These are phyloP conservation scores for Rhodotorula sp. DNA, from an alignment of 1,284 basidiomycete genomes.

Conservation along the genomic window DNA sequence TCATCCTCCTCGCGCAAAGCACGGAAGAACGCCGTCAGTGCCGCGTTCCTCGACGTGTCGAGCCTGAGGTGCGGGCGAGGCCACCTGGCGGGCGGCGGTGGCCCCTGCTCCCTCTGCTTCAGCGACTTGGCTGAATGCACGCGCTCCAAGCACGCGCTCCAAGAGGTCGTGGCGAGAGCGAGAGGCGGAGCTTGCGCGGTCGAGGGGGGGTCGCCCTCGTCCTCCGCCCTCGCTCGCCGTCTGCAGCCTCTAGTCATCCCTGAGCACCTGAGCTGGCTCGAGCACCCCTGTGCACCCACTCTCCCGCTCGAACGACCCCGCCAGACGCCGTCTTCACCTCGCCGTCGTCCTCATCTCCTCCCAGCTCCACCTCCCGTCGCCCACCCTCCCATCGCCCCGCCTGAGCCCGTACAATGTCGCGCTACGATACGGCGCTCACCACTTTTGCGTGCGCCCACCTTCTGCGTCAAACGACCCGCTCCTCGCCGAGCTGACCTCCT, in stretches of 20 bases:
- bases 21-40: too few relatives aligned
- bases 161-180: too few relatives aligned
- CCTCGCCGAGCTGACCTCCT: background rate
- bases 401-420: slow-evolving; percentile 9
- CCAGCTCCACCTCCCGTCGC: background rate
- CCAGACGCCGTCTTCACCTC: background rate
- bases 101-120: too few relatives aligned
- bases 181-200: background rate
- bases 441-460: slow-evolving; percentile 28
- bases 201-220: too few relatives aligned
- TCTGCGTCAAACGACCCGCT: rapidly evolving
- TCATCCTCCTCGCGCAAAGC: too few relatives aligned
- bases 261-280: background rate
- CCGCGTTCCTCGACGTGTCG: too few relatives aligned
- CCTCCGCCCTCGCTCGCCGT: background rate
- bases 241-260: background rate
- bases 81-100: too few relatives aligned
- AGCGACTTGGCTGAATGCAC: too few relatives aligned
- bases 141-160: too few relatives aligned
- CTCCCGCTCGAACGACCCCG: background rate
- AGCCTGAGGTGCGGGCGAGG: too few relatives aligned
- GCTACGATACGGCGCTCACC: slow-evolving; percentile 36
- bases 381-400: background rate
- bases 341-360: background rate
- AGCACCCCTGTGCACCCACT: background rate